Conservation (phyloP, 768 basidiomycete species). For the Cyclocybe cylindracea region DNA sequence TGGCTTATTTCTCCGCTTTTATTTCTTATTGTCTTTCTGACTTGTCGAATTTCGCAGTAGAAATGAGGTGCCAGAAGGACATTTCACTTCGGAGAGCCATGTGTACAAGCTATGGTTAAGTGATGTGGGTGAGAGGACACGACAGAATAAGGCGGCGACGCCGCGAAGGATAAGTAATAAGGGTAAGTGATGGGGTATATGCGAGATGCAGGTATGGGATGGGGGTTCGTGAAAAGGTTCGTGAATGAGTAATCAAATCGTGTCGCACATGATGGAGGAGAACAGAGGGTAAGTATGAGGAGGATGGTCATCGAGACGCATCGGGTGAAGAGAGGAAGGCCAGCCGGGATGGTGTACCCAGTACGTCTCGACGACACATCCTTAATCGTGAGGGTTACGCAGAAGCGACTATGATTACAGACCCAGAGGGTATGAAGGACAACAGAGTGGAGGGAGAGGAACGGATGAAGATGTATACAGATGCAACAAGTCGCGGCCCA, state of each 20-base stretch:
- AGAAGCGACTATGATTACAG: slow-evolving; percentile 34
- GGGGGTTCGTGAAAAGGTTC: slow-evolving; percentile 20
- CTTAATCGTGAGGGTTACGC: slow-evolving; percentile 26
- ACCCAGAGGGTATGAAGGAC: slow-evolving; percentile 18
- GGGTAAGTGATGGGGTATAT: slow-evolving; percentile 28
- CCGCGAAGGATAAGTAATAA: slow-evolving; percentile 23
- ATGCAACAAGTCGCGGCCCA: slow-evolving; percentile 6
- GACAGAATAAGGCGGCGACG: slow-evolving; percentile 17
- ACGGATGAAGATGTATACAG: slow-evolving; percentile 11
- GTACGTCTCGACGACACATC: slow-evolving; percentile 39
- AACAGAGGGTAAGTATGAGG: slow-evolving; percentile 11
- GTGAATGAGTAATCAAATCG: slow-evolving; percentile 26
- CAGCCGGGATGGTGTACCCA: slow-evolving; percentile 27
- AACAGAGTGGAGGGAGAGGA: slow-evolving; percentile 14
- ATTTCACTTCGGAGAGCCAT: slow-evolving; percentile 17
- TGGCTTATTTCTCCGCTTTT: slow-evolving; percentile 22
- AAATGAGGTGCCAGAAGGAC: slow-evolving; percentile 23
- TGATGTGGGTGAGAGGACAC: slow-evolving; percentile 9
- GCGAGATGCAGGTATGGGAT: slow-evolving; percentile 20
- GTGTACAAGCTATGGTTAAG: slow-evolving; percentile 17
- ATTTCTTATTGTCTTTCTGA: slow-evolving; percentile 28
- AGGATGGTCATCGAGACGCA: slow-evolving; percentile 42
- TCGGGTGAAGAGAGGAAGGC: slow-evolving; percentile 27
- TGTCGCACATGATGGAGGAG: slow-evolving; percentile 27
- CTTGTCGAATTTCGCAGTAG: slow-evolving; percentile 14